Evolutionary conservation across 108 stramenopile genomes (phyloP).

Genomic region (Fistulifera pelliculosa): DNA sequence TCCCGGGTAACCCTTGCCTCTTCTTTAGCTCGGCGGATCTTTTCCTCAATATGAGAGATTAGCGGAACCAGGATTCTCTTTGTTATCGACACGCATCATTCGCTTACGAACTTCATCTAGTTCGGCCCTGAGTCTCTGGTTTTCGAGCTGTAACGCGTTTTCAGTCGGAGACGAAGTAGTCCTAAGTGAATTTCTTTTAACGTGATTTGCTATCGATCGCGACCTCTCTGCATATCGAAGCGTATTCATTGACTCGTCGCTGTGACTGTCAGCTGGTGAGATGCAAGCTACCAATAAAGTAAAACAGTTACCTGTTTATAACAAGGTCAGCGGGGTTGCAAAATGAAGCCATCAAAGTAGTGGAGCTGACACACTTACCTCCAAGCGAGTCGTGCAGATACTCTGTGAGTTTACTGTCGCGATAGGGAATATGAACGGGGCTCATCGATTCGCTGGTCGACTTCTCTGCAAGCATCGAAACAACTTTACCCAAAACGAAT

Average conservation of each 20-base stretch:
- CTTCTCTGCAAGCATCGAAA: constrained; percentile 77
- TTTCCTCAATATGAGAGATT: not conserved
- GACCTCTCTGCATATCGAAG: constrained; percentile 91
- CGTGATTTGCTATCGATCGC: constrained; percentile 90
- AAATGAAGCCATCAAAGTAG: no score
- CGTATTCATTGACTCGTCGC: constrained; percentile 92
- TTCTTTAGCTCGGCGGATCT: not conserved
- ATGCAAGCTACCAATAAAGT: constrained; percentile 92
- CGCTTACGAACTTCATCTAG: not conserved
- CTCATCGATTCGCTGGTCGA: constrained; percentile 12
- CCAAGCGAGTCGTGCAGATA: constrained; percentile 87
- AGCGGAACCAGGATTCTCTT: not conserved
- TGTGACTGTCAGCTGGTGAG: constrained; percentile 90
- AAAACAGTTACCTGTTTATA: constrained; percentile 68
- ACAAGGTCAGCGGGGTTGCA: no score
- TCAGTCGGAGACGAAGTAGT: not conserved
- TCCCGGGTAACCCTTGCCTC: not conserved
- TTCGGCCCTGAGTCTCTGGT: not conserved
- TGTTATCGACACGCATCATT: not conserved
- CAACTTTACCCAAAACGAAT: constrained; percentile 85
- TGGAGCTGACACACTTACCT: constrained; percentile 73
- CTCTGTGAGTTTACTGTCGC: constrained; percentile 89
- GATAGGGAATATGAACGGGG: constrained; percentile 72
- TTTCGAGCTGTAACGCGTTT: not conserved
- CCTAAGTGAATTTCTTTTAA: constrained; percentile 65